These are phyloP conservation scores for Capronia americana DNA, from an alignment of 2,329 filamentous ascomycete genomes.

Conservation along the genomic window DNA sequence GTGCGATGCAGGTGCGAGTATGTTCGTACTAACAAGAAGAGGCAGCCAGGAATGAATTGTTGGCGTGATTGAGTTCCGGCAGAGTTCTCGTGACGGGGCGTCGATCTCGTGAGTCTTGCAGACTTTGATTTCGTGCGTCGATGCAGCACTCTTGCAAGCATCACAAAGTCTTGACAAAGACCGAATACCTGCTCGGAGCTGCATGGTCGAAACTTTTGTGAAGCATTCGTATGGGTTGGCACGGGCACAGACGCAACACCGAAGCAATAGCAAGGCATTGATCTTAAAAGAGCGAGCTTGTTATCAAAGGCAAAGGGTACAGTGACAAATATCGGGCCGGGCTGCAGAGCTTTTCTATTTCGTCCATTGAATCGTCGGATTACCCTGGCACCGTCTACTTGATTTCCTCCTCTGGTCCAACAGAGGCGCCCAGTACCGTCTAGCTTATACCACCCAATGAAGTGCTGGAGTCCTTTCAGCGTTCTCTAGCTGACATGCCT, in stretches of 20 bases:
- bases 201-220: too few relatives aligned
- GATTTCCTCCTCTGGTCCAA: not conserved
- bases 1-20: not conserved
- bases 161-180: not conserved
- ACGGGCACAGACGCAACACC: not conserved
- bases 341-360: not conserved
- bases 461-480: not conserved
- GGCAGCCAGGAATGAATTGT: not conserved
- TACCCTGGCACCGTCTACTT: not conserved
- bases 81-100: not conserved
- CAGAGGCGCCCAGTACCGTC: not conserved
- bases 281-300: not conserved
- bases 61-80: not conserved
- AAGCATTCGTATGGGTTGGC: not conserved
- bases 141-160: not conserved
- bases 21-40: not conserved
- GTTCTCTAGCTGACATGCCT: not conserved
- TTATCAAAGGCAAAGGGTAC: not conserved
- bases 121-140: not conserved
- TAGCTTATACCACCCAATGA: not conserved
- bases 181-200: not conserved
- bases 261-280: not conserved
- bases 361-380: not conserved
- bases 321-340: not conserved
- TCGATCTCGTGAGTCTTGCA: not conserved